These are phyloP conservation scores for Protea cynaroides DNA, from an alignment of 164 flowering plant genomes.

Conservation along the genomic window DNA sequence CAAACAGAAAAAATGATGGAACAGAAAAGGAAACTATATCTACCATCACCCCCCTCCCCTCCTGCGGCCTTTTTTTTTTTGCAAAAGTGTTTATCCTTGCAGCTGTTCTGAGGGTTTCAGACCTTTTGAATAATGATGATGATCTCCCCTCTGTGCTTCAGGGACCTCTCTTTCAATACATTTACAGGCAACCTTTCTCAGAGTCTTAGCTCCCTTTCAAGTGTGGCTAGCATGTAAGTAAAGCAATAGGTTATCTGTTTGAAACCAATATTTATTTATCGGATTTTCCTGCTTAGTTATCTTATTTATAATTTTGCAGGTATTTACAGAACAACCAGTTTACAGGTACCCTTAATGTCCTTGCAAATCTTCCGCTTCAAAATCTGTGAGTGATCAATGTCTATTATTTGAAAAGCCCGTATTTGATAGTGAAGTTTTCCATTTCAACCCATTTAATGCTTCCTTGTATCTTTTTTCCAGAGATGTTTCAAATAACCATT, in stretches of 20 bases:
- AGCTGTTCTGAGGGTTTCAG: not conserved
- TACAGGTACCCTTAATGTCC: slow-evolving; percentile 75
- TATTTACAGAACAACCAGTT: slow-evolving; percentile 85
- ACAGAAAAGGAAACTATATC: no score
- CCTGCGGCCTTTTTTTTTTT: not conserved
- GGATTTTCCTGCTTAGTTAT: slow-evolving; percentile 1
- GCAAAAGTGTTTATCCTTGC: not conserved
- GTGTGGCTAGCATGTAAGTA: slow-evolving; percentile 59
- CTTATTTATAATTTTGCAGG: slow-evolving; percentile 35
- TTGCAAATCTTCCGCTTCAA: slow-evolving; percentile 70
- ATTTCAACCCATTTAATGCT: not conserved
- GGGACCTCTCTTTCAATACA: slow-evolving; percentile 81
- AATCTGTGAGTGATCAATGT: slow-evolving; percentile 54
- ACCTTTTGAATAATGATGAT: not conserved
- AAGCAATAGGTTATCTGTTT: slow-evolving; percentile 5
- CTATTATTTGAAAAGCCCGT: not conserved
- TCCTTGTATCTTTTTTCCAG: slow-evolving; percentile 26
- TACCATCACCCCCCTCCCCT: no score
- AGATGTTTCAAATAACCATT: slow-evolving; percentile 73
- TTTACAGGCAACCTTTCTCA: slow-evolving; percentile 68
- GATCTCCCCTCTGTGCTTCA: slow-evolving; percentile 23
- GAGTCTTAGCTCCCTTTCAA: slow-evolving; percentile 58
- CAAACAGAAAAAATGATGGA: no score
- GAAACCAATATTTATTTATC: not conserved
- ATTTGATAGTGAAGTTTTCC: not conserved